These are phyloP conservation scores for Tuctoria greenei DNA, from an alignment of 176 grass and related monocot species.

Conservation along the genomic window DNA sequence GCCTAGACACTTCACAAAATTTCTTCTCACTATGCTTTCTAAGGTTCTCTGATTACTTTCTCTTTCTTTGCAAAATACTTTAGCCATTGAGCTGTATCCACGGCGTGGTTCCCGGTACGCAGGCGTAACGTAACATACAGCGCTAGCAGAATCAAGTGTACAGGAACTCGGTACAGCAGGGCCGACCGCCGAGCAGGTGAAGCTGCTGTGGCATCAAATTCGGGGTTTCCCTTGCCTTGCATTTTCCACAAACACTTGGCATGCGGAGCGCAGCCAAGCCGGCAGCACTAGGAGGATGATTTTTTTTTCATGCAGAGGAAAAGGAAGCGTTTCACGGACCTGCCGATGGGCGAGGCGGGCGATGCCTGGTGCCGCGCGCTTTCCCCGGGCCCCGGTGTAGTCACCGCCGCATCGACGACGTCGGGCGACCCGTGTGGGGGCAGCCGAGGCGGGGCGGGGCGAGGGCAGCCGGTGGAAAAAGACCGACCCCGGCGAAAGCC, in stretches of 20 bases:
- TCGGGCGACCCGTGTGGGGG: background rate
- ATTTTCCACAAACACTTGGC: background rate
- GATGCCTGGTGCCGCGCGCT: background rate
- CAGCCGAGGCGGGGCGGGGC: background rate
- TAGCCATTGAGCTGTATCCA: background rate
- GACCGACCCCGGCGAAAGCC: background rate
- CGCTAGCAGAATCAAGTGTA: constrained; percentile 17
- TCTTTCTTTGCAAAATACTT: background rate
- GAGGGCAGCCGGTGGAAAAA: background rate
- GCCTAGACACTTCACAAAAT: constrained; percentile 22
- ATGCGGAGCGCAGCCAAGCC: background rate
- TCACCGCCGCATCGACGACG: constrained; percentile 27
- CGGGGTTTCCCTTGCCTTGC: background rate
- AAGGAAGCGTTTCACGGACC: background rate
- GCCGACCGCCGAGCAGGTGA: background rate
- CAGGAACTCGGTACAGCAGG: background rate
- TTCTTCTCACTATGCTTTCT: background rate
- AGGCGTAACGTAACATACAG: background rate
- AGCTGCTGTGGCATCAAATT: background rate
- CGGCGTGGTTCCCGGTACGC: background rate
- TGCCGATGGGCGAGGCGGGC: constrained; percentile 1
- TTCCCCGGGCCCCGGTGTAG: background rate
- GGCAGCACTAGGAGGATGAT: background rate
- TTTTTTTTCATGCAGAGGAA: background rate
- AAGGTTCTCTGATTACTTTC: background rate